Evolutionary conservation across 208 protist species (phyloP), one percentile per base, ranked within the genome.

Genomic region (Leishmania tarentolae): DNA sequence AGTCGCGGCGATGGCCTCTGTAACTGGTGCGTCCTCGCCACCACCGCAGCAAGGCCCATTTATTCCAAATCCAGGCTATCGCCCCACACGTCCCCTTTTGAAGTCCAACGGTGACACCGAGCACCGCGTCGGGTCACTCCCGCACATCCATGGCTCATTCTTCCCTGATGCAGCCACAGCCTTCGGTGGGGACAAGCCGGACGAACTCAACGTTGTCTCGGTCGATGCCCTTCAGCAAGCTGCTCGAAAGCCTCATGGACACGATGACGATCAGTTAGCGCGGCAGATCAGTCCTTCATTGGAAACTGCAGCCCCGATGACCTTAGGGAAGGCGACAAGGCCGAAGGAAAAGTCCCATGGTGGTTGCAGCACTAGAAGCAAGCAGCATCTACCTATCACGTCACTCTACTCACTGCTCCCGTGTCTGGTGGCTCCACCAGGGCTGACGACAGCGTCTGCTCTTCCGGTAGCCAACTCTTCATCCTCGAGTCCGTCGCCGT

Each of bases 341-440:
- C 37, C 5, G 46, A 74, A 74, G 19, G 28, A 19, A 4, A 46
- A 70, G 65, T 3, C 47, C 11, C 4, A 17, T 40, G 40, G 46
- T 28, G 2, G 19, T 2, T 6, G 69, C 28, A 35, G 7, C 0
- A 40, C 69, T 37, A 56, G 17, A 11, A 6, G 21, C 28, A 11
- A 15, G 50, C 71, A 61, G 3, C 73, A n/a, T 37, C 73, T 3
- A 40, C 44, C 47, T 17, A 75, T 2, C 31, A 15, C 21, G 40
- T 66, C 76, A 13, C 76, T 59, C 59, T 79, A 79, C 76, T 79
- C 76, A 1, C 59, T 79, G 7, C 76, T 79, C 28, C 76, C 76
- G 24, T 35, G 19, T 11, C 44, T 79, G 56, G 47, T n/a, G 42
- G 47, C 61, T 50, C 72, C 76, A 40, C 46, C 76, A 17, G 35